Evolutionary conservation across 2,329 filamentous ascomycete species (phyloP).

Genomic region (Penicillium fuscoglaucum): DNA sequence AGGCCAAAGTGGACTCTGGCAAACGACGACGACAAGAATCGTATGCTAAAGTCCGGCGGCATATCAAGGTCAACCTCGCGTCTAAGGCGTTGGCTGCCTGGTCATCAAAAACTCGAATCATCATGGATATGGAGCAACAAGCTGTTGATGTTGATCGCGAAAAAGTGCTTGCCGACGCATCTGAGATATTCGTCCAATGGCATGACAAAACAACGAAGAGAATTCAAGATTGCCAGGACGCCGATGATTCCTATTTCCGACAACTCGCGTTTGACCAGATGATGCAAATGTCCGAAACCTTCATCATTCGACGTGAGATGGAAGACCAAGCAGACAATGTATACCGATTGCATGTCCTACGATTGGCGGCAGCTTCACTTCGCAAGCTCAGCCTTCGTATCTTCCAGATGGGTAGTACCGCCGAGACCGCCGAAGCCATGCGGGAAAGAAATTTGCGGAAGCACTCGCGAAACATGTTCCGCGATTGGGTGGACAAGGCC

Average conservation of each 20-base stretch:
- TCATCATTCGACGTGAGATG: constrained; percentile 36
- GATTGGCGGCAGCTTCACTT: constrained; percentile 49
- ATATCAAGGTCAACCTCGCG: constrained; percentile 56
- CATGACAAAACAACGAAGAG: constrained; percentile 40
- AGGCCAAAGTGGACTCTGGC: constrained; percentile 51
- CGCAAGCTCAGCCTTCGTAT: constrained; percentile 59
- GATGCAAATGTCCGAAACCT: constrained; percentile 39
- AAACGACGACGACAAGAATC: constrained; percentile 56
- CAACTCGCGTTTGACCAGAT: constrained; percentile 42
- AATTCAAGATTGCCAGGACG: constrained; percentile 37
- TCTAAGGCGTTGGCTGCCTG: constrained; percentile 43
- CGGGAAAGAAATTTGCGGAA: constrained; percentile 55
- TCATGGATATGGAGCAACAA: constrained; percentile 42
- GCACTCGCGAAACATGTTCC: constrained; percentile 56
- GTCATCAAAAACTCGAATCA: constrained; percentile 35
- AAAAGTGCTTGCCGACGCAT: constrained; percentile 37
- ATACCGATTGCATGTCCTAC: constrained; percentile 49
- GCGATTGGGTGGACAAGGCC: constrained; percentile 55
- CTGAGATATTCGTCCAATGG: constrained; percentile 46
- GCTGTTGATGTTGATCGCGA: constrained; percentile 39
- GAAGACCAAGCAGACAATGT: constrained; percentile 50
- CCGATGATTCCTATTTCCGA: constrained; percentile 41
- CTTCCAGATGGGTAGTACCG: constrained; percentile 55
- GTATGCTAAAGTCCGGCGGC: constrained; percentile 56
- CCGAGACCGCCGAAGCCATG: constrained; percentile 55